Evolutionary conservation across 257 asterid genomes (phyloP), one percentile per base, ranked within the genome.

Genomic region (Galeopsis tetrahit): DNA sequence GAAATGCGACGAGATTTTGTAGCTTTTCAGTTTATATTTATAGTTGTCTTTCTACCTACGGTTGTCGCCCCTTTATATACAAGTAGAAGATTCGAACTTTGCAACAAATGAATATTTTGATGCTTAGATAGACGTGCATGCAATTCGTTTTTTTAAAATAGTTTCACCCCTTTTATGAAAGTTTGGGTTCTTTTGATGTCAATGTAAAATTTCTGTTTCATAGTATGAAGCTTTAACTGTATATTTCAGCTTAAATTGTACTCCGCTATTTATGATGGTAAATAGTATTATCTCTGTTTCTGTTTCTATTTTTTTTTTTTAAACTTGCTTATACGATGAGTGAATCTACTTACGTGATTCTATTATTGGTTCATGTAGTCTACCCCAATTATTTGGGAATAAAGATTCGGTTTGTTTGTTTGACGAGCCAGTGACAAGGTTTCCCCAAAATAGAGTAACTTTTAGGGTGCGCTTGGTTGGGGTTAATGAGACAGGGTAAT

Each of bases 31-130:
- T 36, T 1, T 59, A 14, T 39, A 15, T 13, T 35, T 51, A 6
- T 34, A 59, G 52, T 35, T 72, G 52, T 60, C 40, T 72, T 62
- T 34, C 53, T 35, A 72, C 6, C 63, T 10, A 52, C 60, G 57
- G 1, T 7, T 75, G 40, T 38, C n/a, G 33, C 21, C 64, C 40
- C 35, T 48, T 5, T 17, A 9, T 10, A 31, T 43, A 10, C 65
- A 52, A 43, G 14, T 63, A 72, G 52, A 65, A 60, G 32, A 51
- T 73, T 40, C 52, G 71, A 14, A n/a, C 32, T 63, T 56, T 44
- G 49, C 21, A 15, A 70, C n/a, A n/a, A 11, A 35, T 55, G 68
- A 65, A 15, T 14, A 36, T 75, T 57, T 15, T 62, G 62, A 14
- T 76, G 38, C 44, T 60, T 60, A 46, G 7, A 10, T 28, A 17